Percentiles rank a stretch among this genome's conserved stretches.
Evolutionary conservation across 805 yeast species (phyloP).

Genomic region (Kodamaea neixiangensis): DNA sequence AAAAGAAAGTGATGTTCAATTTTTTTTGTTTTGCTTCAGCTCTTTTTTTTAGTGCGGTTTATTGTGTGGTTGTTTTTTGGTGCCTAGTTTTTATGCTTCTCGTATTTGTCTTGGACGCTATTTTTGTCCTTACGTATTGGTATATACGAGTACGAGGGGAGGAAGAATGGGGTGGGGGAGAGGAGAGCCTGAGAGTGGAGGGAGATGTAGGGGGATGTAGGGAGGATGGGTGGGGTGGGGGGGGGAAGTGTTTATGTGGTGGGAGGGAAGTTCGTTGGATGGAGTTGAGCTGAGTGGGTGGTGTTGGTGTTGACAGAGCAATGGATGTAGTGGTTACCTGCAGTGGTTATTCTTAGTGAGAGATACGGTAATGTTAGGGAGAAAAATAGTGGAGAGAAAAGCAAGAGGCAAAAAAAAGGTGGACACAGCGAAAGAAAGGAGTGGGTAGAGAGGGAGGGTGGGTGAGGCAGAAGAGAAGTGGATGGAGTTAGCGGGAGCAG

Average conservation of each 20-base stretch:
- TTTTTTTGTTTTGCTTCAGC: slow-evolving; percentile 1
- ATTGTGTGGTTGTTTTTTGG: background rate
- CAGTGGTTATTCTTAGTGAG: too few relatives aligned
- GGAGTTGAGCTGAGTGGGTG: too few relatives aligned
- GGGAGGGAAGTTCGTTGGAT: too few relatives aligned
- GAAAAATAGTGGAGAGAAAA: too few relatives aligned
- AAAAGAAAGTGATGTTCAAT: slow-evolving; percentile 3
- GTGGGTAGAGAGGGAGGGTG: too few relatives aligned
- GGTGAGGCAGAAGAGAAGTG: too few relatives aligned
- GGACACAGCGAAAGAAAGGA: too few relatives aligned
- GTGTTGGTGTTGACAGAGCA: too few relatives aligned
- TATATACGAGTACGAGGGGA: slow-evolving; percentile 2
- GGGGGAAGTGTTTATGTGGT: background rate
- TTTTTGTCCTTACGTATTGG: slow-evolving; percentile 2
- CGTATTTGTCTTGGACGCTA: background rate
- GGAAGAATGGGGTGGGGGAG: background rate
- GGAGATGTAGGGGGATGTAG: background rate
- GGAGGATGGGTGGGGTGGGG: background rate
- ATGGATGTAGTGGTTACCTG: too few relatives aligned
- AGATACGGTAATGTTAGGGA: too few relatives aligned
- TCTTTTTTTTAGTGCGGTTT: slow-evolving; percentile 3
- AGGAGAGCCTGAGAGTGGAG: background rate
- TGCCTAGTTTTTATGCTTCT: background rate
- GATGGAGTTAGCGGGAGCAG: too few relatives aligned
- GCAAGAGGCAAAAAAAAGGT: too few relatives aligned